Base-by-base conservation (phyloP, 768 basidiomycete species). In the Leucocoprinus leucothites region DNA sequence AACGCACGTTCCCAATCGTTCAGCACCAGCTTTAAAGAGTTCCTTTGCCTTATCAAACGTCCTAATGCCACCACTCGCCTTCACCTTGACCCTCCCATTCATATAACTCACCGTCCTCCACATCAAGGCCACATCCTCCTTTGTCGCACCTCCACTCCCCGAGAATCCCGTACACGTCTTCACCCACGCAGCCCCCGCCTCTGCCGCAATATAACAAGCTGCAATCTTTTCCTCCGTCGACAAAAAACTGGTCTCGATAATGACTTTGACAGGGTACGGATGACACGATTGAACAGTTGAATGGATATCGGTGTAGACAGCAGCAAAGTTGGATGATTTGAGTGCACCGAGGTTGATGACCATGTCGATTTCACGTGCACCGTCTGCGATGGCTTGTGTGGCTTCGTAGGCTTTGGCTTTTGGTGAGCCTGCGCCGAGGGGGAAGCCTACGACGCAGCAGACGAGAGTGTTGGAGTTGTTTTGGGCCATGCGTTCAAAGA, bases 101-200 rank as follows among this genome's bases (percentile, higher is more conserved):
- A 69, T 73, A 51, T 71, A 71, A 7, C 61, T 64, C 14, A 80
- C 77, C 0, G 72, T 64, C 49, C 63, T 69, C 50, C 68, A 73
- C 75, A 81, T 77, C 43, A 79, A 60, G 6, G 59, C 59, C 0
- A 81, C 78, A 60, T 82, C 79, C 25, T 71, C 70, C 40, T 65
- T 65, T 1, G 72, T 73, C 1, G 80, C 80, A 0, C 71, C 78
- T 0, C 56, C 55, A 25, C 80, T 79, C 4, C 76, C 72, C 3
- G 67, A 71, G 54, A 81, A 82, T 2, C 80, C 80, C 0, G 80
- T 82, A 47, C 73, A 78, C 0, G 80, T 82, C 64, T 81, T 81
- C n/a, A 82, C 79, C 51, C 78, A 81, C 0, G 69, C 65, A 0
- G 79, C 80, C 5, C 79, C 79, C 0, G 80, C 79, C 60, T 78